Percentiles rank a stretch among this genome's conserved stretches.
Conservation (phyloP, 495 filamentous ascomycete genomes). For the Neurospora sp. region DNA sequence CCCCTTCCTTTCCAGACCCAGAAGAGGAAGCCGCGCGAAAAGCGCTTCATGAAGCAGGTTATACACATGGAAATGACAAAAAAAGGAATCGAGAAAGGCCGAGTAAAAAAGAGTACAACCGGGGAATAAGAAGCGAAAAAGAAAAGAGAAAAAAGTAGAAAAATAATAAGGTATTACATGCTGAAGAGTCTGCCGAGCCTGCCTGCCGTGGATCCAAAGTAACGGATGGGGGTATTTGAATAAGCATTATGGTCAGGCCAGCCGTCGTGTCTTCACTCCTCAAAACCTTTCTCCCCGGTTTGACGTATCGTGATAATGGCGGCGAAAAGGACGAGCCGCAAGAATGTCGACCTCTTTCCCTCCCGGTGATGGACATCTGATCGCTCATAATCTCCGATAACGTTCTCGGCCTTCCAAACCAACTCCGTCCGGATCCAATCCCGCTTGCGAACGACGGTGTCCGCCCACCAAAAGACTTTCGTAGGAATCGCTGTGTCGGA, state of each 20-base stretch:
- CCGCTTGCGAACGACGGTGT: background rate
- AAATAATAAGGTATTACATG: slow-evolving; percentile 40
- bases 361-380: background rate
- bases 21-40: background rate
- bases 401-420: background rate
- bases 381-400: background rate
- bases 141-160: slow-evolving; percentile 25
- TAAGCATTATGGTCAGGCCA: slow-evolving; percentile 38
- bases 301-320: background rate
- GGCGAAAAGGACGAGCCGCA: background rate
- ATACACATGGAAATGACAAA: slow-evolving; percentile 17
- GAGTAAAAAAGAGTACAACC: slow-evolving; percentile 11
- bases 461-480: background rate
- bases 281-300: slow-evolving; percentile 1
- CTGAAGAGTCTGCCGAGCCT: slow-evolving; percentile 28
- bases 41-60: slow-evolving; percentile 3
- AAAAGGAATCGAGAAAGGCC: slow-evolving; percentile 10
- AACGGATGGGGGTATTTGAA: slow-evolving; percentile 28
- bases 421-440: background rate
- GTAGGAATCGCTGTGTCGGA: background rate
- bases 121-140: slow-evolving; percentile 14
- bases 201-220: slow-evolving; percentile 19
- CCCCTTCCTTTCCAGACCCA: slow-evolving; percentile 11
- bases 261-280: slow-evolving; percentile 15
- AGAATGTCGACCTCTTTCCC: background rate